Evolutionary conservation across 1,284 basidiomycete genomes (phyloP), one percentile per base, ranked within the genome.

Genomic region (Puccinia horiana): DNA sequence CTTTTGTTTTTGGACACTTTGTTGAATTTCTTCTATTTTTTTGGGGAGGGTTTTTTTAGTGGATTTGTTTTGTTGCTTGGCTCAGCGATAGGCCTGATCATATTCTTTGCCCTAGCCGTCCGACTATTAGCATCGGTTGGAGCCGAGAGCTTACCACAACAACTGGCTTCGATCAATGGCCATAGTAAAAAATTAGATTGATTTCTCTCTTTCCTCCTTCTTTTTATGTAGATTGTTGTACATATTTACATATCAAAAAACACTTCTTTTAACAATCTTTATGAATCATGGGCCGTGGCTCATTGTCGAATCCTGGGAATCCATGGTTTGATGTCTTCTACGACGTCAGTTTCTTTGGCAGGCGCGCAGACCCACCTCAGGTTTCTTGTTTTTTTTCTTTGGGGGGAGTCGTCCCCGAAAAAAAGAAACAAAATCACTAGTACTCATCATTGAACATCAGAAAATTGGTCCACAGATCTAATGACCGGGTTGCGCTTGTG

Each of bases 31-130:
- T 61, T 35, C 32, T 37, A 8, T 18, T n/a, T 8, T n/a, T n/a
- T n/a, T 26, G 6, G 3, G 49, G 49, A 52, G 18, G 56, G 20
- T 76, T 63, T 42, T 26, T 29, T 12, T 65, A 78, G 76, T 52
- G 76, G 63, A 37, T 78, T 78, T 26, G 76, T 78, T 3, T 40
- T 78, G 12, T 40, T 78, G 29, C 23, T 47, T 20, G 76, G 76
- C 16, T 78, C 76, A 23, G 63, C 58, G 9, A 29, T 78, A 44
- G 47, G 29, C 44, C 29, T 78, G 0, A 35, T 78, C 52, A 35
- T 78, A 26, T n/a, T 69, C 6, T 67, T 78, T 26, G 61, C 44
- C 14, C 40, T 78, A 37, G 61, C 76, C n/a, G 52, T 78, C 44
- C 37, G 58, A 2, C 49, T 69, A 16, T 63, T 78, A 47, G 63